Conservation (phyloP, 1,284 basidiomycete species). For the Ceratobasidium sp. region DNA sequence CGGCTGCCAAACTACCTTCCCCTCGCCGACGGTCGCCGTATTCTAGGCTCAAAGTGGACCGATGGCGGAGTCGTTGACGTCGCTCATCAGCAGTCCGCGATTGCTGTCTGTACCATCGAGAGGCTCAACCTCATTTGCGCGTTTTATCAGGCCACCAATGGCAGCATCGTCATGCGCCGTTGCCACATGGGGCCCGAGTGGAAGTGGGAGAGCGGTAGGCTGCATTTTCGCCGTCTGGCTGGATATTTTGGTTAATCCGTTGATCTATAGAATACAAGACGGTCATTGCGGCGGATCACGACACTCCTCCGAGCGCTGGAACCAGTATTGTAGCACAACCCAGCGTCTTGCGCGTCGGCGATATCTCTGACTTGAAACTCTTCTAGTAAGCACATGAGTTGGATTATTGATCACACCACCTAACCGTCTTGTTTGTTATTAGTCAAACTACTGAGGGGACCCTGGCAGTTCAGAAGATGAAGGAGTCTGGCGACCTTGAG, state of each 20-base stretch:
- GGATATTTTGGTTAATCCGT: neutral
- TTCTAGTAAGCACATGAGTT: constrained; percentile 19
- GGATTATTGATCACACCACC: too few relatives aligned
- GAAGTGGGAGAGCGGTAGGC: constrained; percentile 1
- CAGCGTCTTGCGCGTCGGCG: constrained; percentile 2
- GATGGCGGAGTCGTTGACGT: neutral
- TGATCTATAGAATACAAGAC: neutral
- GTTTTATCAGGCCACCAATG: neutral
- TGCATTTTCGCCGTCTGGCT: neutral
- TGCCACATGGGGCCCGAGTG: neutral
- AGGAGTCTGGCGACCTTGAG: neutral
- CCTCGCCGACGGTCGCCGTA: neutral
- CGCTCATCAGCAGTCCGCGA: neutral
- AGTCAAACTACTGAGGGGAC: neutral
- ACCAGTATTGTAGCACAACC: neutral
- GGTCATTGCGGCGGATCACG: neutral
- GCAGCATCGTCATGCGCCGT: constrained; percentile 7
- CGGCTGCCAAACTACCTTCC: neutral
- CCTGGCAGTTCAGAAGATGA: neutral
- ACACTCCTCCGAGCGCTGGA: neutral
- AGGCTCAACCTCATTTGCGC: neutral
- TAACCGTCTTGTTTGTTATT: too few relatives aligned
- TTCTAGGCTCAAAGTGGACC: neutral
- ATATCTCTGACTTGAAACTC: neutral
- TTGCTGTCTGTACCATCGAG: constrained; percentile 4